A percentile compares a stretch with the other conserved stretches of the same genome.
Conservation (phyloP, 2,329 filamentous ascomycete genomes). For the Phoma sp. region DNA sequence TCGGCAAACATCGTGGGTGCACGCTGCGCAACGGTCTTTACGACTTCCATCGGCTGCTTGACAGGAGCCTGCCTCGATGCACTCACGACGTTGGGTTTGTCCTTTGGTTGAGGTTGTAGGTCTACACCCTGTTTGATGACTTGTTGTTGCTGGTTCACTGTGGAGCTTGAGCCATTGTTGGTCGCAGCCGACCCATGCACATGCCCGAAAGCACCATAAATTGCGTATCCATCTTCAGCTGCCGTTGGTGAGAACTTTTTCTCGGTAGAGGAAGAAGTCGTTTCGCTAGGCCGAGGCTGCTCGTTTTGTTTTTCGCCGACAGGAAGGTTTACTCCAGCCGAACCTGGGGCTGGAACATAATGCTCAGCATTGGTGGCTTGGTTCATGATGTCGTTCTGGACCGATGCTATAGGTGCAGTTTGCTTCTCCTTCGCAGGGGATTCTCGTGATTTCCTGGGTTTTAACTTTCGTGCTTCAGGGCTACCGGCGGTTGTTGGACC, state of each 20-base stretch:
- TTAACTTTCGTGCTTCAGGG: slow-evolving; percentile 25
- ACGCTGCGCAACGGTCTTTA: not conserved
- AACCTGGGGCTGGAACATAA: not conserved
- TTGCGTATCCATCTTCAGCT: not conserved
- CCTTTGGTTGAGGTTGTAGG: not conserved
- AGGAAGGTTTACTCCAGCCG: not conserved
- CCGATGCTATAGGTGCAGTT: not conserved
- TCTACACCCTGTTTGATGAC: not conserved
- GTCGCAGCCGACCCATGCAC: not conserved
- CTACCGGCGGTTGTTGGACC: slow-evolving; percentile 13
- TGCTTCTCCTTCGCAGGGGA: slow-evolving; percentile 20
- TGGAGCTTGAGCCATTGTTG: not conserved
- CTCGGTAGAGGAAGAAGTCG: not conserved
- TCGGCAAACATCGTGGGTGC: not conserved
- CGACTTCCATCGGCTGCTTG: not conserved
- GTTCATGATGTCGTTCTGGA: not conserved
- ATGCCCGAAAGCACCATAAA: not conserved
- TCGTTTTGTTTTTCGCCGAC: not conserved
- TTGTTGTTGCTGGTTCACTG: not conserved
- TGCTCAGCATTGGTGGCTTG: not conserved
- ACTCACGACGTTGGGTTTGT: not conserved
- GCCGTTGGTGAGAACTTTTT: not conserved
- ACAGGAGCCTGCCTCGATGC: not conserved
- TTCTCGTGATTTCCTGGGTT: slow-evolving; percentile 23
- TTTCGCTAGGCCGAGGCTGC: not conserved